Base-by-base conservation (phyloP, 192 early-diverging fungal genomes). In the Coemansia sp. region DNA sequence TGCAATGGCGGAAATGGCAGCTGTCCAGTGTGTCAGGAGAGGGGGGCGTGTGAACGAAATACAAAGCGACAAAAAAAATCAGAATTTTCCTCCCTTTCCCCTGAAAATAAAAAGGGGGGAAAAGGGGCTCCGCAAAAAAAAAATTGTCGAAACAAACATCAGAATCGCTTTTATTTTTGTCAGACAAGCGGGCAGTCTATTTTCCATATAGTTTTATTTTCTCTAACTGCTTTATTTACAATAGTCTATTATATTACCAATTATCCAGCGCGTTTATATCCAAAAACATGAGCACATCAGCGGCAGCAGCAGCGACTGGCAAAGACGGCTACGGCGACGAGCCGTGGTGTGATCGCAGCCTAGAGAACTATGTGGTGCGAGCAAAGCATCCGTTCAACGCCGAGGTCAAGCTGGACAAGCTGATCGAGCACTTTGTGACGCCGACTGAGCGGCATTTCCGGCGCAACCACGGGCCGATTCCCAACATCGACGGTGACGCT, bases 391-490 rank as follows among this genome's bases (percentile, higher is more conserved):
- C 95, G 0, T 94, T 92, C 73, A 97, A 96, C 62, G 95, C 95
- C 22, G 95, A 96, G 61, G 87, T 90, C 5, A 81, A 85, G 5
- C 78, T 86, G 8, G 75, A 85, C 10, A 75, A 72, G 51, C 82
- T 92, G 8, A 75, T 88, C 11, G 82, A 89, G 49, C 67, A 80
- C 51, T 86, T 86, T 69, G 85, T 94, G 40, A 96, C 94, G 12
- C 92, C 92, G 5, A 89, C 87, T 48, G 77, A 86, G 20, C 69
- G 82, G 42, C 92, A 92, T 72, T 96, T 91, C 65, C 90, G 92
- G 49, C 89, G 95, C 22, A 93, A 94, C 78, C 95, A 96, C 66
- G 88, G 94, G 5, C 92, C 95, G 25, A 91, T 96, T 36, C 95
- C 95, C 11, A 77, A 88, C 36, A 80, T 94, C n/a, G 79, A 87